Conservation (phyloP, 2,329 filamentous ascomycete genomes). For the Phaeosphaeria sp. region DNA sequence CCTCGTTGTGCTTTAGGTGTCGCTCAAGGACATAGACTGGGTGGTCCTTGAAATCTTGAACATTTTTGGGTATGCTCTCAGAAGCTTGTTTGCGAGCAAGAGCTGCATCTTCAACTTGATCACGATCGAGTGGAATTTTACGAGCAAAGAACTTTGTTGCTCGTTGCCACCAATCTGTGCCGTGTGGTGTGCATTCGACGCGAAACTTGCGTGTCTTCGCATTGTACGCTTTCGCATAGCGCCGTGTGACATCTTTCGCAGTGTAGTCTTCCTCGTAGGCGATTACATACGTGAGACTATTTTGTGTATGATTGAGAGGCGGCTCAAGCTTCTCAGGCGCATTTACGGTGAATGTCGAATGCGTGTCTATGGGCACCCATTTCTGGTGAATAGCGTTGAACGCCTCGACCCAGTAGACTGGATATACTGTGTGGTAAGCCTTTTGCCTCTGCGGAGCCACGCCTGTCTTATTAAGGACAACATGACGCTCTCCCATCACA, state of each 20-base stretch:
- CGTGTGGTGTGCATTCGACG: slow-evolving; percentile 71
- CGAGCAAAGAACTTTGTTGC: slow-evolving; percentile 55
- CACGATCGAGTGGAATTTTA: slow-evolving; percentile 62
- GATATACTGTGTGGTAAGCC: slow-evolving; percentile 75
- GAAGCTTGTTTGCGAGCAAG: slow-evolving; percentile 72
- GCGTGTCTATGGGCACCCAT: slow-evolving; percentile 87
- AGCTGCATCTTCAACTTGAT: slow-evolving; percentile 83
- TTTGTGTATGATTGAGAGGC: slow-evolving; percentile 76
- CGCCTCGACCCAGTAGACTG: slow-evolving; percentile 93
- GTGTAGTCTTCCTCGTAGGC: slow-evolving; percentile 82
- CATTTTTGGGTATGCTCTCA: slow-evolving; percentile 83
- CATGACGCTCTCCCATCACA: slow-evolving; percentile 38
- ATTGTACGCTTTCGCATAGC: slow-evolving; percentile 88
- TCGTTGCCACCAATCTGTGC: slow-evolving; percentile 62
- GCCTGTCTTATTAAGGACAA: slow-evolving; percentile 31
- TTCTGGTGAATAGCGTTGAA: slow-evolving; percentile 86
- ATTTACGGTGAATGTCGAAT: slow-evolving; percentile 81
- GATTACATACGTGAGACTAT: slow-evolving; percentile 81
- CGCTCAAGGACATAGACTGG: slow-evolving; percentile 77
- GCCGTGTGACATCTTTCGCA: slow-evolving; percentile 82
- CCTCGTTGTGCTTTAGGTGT: slow-evolving; percentile 83
- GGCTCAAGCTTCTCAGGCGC: slow-evolving; percentile 82
- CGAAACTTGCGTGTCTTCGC: slow-evolving; percentile 84
- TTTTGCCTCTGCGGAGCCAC: slow-evolving; percentile 47
- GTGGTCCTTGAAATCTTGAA: slow-evolving; percentile 87